Evolutionary conservation across 345 rosid genomes (phyloP).

Genomic region (Eucalyptus camaldulensis): DNA sequence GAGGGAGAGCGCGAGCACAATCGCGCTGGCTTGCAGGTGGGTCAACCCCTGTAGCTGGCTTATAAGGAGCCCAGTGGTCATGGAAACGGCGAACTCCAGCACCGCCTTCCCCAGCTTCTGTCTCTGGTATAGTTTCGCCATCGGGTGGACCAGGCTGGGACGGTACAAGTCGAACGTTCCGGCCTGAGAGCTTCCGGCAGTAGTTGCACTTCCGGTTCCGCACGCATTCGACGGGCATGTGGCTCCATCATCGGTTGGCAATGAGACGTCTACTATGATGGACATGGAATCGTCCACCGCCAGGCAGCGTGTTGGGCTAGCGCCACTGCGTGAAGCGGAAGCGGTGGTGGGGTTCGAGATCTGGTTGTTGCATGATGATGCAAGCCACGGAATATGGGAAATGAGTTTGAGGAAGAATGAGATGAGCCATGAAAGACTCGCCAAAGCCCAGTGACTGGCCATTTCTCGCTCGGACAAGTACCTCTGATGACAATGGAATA

Average conservation of each 20-base stretch:
- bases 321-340: background rate
- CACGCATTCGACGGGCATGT: background rate
- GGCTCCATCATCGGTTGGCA: background rate
- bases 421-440: background rate
- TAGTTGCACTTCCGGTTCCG: background rate
- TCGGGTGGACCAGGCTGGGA: background rate
- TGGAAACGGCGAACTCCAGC: background rate
- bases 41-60: background rate
- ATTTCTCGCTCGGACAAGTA: background rate
- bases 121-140: background rate
- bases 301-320: background rate
- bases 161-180: background rate
- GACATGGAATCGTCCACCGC: background rate
- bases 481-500: background rate
- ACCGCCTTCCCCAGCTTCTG: background rate
- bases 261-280: background rate
- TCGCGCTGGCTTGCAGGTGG: background rate
- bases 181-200: background rate
- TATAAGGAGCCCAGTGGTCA: background rate
- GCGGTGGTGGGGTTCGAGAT: background rate
- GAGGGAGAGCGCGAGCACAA: background rate
- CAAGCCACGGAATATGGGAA: background rate
- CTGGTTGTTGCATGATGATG: background rate
- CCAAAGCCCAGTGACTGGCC: background rate
- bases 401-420: background rate